A percentile compares a stretch with the other conserved stretches of the same genome.
Evolutionary conservation across 2,329 filamentous ascomycete genomes (phyloP).

Genomic region (Teratosphaeria nubilosa): DNA sequence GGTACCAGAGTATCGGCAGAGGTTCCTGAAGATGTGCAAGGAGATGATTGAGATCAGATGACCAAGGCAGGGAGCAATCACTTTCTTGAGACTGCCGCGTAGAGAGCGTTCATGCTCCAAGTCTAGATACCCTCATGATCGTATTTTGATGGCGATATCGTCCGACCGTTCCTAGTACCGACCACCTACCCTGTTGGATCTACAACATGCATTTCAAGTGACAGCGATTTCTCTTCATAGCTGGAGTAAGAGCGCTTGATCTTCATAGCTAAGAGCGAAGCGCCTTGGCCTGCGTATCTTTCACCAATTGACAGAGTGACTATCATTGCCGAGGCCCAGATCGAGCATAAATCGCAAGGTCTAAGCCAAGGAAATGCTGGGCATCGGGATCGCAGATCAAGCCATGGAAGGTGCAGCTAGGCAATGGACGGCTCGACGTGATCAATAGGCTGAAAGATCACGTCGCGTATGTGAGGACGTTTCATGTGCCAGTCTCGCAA

Average conservation of each 20-base stretch:
- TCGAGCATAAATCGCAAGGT: not conserved
- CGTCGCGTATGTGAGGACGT: not conserved
- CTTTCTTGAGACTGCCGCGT: not conserved
- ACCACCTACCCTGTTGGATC: too few relatives aligned
- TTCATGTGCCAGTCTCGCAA: not conserved
- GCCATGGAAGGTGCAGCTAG: not conserved
- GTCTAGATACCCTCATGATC: not conserved
- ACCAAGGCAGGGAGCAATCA: not conserved
- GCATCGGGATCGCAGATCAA: not conserved
- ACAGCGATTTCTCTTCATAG: too few relatives aligned
- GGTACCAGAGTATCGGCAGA: constrained; percentile 54
- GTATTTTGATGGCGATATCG: not conserved
- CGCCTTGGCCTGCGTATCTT: too few relatives aligned
- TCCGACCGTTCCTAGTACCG: not conserved
- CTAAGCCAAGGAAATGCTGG: not conserved
- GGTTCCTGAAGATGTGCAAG: constrained; percentile 45
- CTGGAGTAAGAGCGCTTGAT: too few relatives aligned
- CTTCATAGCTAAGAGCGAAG: too few relatives aligned
- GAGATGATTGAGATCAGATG: constrained; percentile 29
- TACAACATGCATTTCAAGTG: too few relatives aligned
- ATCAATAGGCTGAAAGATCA: not conserved
- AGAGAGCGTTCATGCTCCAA: not conserved
- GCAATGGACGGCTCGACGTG: not conserved
- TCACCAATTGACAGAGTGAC: too few relatives aligned
- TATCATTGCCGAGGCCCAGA: too few relatives aligned